Base-by-base conservation (phyloP, 345 rosid species). In the Capsella bursapastoris region DNA sequence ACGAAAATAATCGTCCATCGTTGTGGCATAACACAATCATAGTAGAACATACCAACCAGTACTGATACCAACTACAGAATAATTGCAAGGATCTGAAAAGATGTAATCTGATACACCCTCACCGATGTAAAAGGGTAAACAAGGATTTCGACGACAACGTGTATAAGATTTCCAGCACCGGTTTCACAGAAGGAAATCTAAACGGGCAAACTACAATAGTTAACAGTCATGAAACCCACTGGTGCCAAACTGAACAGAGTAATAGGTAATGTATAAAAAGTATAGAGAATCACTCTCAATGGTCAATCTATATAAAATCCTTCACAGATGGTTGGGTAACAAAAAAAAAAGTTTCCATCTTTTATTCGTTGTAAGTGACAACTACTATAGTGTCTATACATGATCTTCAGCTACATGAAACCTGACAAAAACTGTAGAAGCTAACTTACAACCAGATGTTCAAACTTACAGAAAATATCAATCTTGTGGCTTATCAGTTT, bases 311-410 rank as follows among this genome's bases (percentile, higher is more conserved):
- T 18, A 48, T 14, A 15, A 41, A 7, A 43, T 29, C 52, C 47
- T 43, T 38, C 9, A 59, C 5, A 59, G n/a, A 9, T 60, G 9
- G 65, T 61, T 43, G 12, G 29, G 44, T 32, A 12, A 65, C 55
- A 68, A 69, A 7, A 49, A 18, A 22, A 48, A 15, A 48, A 16
- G 41, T 59, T 61, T 68, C 56, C 68, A 75, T 68, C 51, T 35
- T 74, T 75, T 61, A 69, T 62, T 76, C 32, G 49, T 61, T 45
- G 60, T 15, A 35, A 76, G 68, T 61, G 48, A 76, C 44, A 62
- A 62, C 74, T 52, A 62, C 74, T 52, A 62, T 44, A 69, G 79
- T 14, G 58, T 76, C 45, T 76, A 63, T 69, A 76, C 79, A 69
- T 51, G 60, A 69, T 69, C 70, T 15, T 76, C 18, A 48, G 38